Base-by-base conservation (phyloP, 129 eudicot genomes). In the Flaveria linearis region DNA sequence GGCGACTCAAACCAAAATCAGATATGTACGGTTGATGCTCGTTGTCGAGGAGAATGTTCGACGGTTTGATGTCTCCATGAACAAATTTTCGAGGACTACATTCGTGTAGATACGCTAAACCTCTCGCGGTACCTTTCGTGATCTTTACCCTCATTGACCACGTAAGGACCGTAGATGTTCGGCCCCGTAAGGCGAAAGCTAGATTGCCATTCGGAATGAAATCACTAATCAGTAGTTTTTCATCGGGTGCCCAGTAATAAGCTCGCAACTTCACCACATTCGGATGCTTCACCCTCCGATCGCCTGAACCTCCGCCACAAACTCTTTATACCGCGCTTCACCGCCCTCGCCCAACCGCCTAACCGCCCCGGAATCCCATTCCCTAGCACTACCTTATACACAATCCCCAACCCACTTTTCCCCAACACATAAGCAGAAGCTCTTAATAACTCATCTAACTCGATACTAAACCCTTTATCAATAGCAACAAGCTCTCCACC, bases 381-480 rank as follows among this genome's bases (percentile, higher is more conserved):
- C 10, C 97, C 96, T 1, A 94, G 85, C 73, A 94, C 99, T 30
- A 91, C 99, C 76, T 94, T 94, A 60, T 94, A 94, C 78, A 94
- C 99, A 62, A 94, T 94, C 62, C 98, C 99, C 78, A 94, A 70
- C 58, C 96, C 91, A 18, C 96, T 95, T 75, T 95, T 95, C 39
- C 99, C 99, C 80, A 91, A 76, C 47, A 95, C 99, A 82, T 95
- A 95, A 75, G 97, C 99, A 1, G 99, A 91, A 7, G 99, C 99
- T 56, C 95, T 89, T 85, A 91, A 78, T 36, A 95, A 77, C 85
- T 94, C 97, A 67, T 91, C 96, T 16, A 89, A 71, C 86, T 95
- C 97, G 55, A 86, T 79, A 41, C 74, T 81, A 75, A 95, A 95
- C 70, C 96, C 96, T 70, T 89, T 89, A 69, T 95, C 97, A 22